Base-by-base conservation (phyloP, 352 stramenopile genomes). In the Globisporangium solare region DNA sequence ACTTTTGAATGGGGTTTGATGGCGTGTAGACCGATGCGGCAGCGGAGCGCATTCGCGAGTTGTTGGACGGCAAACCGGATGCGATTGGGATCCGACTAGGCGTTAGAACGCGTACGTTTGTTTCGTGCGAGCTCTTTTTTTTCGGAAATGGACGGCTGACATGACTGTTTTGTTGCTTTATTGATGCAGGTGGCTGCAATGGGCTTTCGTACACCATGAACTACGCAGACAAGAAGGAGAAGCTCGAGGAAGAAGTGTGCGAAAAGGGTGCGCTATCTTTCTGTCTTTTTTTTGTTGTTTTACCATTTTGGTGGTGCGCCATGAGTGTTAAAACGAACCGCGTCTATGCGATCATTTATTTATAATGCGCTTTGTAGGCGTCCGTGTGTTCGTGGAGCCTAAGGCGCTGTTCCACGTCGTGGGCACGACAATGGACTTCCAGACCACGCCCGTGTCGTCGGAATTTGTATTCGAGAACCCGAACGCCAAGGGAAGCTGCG, bases 401-500 rank as follows among this genome's bases (percentile, higher is more conserved):
- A 98, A 98, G 79, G 97, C 97, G 56, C 86, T 99, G 54, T 98
- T 99, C 65, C 97, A 98, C 79, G 89, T 99, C 24, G 95, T 99
- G 15, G 97, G 97, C 47, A 99, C 97, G 45, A 96, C 85, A 22
- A 99, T 99, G 97, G 97, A 99, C 73, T 99, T 94, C 71, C 86
- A 98, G 77, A 95, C 97, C 64, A 98, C 93, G 49, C 97, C 97
- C 52, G 84, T 99, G 52, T 94, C 88, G 24, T 93, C 94, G 41
- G 97, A 99, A 75, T 99, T 99, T 61, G 98, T 98, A 13, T 99
- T 99, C 72, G 94, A 98, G 45, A 99, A 99, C 80, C 97, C 97
- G n/a, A 99, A 99, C 76, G 96, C 94, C 17, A 99, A 99, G 76
- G 97, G 97, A 35, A 93, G 96, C 71, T 99, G 97, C 76, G 97